Evolutionary conservation across 2,329 filamentous ascomycete genomes (phyloP).

Genomic region (Cryphonectria parasitica): DNA sequence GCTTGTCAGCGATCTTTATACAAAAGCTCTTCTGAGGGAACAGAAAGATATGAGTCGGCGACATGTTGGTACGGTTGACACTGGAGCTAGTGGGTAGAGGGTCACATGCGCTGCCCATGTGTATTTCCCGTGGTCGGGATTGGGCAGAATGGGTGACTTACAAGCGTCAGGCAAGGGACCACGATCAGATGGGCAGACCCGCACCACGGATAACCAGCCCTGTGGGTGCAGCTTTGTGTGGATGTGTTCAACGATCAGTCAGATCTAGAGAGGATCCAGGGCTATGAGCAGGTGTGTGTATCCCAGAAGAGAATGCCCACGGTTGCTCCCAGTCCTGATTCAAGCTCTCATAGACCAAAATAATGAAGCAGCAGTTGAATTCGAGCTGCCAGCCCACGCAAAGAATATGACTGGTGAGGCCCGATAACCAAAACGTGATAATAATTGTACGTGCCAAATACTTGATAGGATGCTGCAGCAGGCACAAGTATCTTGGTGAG

Average conservation of each 20-base stretch:
- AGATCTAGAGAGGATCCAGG: neutral
- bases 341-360: neutral
- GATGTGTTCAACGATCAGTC: neutral
- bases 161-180: neutral
- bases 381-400: neutral
- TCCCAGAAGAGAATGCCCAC: neutral
- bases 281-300: neutral
- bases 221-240: neutral
- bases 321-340: neutral
- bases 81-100: neutral
- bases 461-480: neutral
- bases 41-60: neutral
- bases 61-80: neutral
- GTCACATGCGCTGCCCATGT: conserved; percentile 3
- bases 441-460: neutral
- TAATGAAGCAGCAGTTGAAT: neutral
- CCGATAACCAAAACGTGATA: neutral
- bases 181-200: neutral
- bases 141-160: neutral
- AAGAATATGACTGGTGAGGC: neutral
- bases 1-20: conserved; percentile 45
- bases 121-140: neutral
- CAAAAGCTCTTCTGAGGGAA: neutral
- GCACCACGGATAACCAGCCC: neutral
- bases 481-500: neutral